A percentile compares a stretch with the other conserved stretches of the same genome.
These are phyloP conservation scores for Deinandra increscens DNA, from an alignment of 129 eudicot species.

Conservation along the genomic window DNA sequence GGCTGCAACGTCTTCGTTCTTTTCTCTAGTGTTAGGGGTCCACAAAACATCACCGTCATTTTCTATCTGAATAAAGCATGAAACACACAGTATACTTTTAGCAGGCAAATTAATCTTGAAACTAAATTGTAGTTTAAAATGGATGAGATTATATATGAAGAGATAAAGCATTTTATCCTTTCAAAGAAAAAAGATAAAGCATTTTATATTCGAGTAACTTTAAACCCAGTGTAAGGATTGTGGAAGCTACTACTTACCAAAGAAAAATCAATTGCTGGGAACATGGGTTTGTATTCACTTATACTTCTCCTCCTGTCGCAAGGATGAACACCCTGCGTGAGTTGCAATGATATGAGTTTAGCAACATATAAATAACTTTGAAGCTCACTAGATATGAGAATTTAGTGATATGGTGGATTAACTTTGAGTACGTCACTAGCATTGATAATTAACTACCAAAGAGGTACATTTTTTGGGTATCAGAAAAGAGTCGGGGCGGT, in stretches of 20 bases:
- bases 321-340: slow-evolving; percentile 86
- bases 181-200: too few species aligned
- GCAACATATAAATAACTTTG: slow-evolving; percentile 1
- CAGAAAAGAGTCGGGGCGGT: neutral
- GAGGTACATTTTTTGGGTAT: neutral
- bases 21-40: slow-evolving; percentile 68
- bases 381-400: neutral
- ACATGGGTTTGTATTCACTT: slow-evolving; percentile 62
- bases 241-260: slow-evolving; percentile 50
- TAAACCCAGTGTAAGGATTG: slow-evolving; percentile 8
- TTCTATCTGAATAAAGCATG: slow-evolving; percentile 60
- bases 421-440: neutral
- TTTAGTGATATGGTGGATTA: neutral
- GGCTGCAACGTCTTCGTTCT: slow-evolving; percentile 65
- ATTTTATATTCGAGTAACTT: slow-evolving; percentile 4
- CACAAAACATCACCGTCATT: slow-evolving; percentile 71
- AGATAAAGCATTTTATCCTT: neutral
- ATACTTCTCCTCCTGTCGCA: slow-evolving; percentile 90
- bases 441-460: neutral
- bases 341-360: slow-evolving; percentile 14
- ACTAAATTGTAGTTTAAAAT: slow-evolving; percentile 1
- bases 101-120: slow-evolving; percentile 1
- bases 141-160: slow-evolving; percentile 1
- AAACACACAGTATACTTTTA: slow-evolving; percentile 2
- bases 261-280: slow-evolving; percentile 96